Conservation (phyloP, 441 rosid genomes). For the Euphorbia schlechtendalii region DNA sequence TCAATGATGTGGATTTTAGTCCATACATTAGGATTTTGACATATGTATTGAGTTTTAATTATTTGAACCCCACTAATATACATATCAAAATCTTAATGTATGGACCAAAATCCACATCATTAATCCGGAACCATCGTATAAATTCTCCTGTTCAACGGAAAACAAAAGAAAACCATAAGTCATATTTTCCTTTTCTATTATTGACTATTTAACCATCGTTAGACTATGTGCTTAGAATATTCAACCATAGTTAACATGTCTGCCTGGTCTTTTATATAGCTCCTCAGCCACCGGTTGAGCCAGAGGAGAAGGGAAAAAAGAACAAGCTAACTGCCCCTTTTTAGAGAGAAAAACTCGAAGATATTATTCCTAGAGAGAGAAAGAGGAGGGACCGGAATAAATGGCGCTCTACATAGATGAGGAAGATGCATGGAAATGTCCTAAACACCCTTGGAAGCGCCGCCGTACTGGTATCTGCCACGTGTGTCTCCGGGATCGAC, state of each 20-base stretch:
- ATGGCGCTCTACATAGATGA: constrained; percentile 42
- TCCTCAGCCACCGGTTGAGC: neutral
- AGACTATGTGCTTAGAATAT: neutral
- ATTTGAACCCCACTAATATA: no score
- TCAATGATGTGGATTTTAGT: no score
- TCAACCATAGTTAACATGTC: constrained; percentile 7
- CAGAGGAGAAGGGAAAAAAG: neutral
- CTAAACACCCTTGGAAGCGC: constrained; percentile 43
- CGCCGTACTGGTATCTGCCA: constrained; percentile 52
- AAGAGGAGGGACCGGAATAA: no score
- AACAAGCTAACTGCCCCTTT: neutral
- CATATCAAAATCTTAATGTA: no score
- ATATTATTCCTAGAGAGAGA: no score
- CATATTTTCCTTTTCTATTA: no score
- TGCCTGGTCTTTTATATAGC: constrained; percentile 8
- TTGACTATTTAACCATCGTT: constrained; percentile 8
- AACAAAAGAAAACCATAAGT: constrained; percentile 2
- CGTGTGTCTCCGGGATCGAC: constrained; percentile 47
- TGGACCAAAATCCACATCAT: no score
- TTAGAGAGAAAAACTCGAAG: constrained; percentile 3
- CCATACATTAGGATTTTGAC: no score
- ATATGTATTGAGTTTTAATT: no score
- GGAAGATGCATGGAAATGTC: constrained; percentile 52
- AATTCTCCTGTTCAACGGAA: no score
- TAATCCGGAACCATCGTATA: no score